Evolutionary conservation across 2,329 filamentous ascomycete species (phyloP).

Genomic region (Fusarium sp.): DNA sequence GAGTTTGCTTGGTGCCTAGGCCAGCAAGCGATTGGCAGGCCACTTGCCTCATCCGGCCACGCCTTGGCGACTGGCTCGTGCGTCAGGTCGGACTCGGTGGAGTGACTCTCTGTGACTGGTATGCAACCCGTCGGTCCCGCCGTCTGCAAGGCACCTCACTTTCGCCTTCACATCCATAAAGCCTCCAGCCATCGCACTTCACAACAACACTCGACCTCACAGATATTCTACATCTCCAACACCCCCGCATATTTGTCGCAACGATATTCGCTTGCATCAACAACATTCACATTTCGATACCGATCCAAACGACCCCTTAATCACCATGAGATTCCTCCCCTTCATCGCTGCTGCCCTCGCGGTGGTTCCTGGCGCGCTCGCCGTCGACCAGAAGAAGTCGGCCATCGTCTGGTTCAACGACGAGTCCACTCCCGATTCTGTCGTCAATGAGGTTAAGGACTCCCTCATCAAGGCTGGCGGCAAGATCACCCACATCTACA

Average conservation of each 20-base stretch:
- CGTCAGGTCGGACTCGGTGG: slow-evolving; percentile 26
- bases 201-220: slow-evolving; percentile 24
- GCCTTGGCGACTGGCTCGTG: slow-evolving; percentile 24
- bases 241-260: slow-evolving; percentile 8
- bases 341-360: slow-evolving; percentile 68
- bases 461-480: slow-evolving; percentile 78
- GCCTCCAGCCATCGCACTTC: slow-evolving; percentile 23
- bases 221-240: neutral
- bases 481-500: slow-evolving; percentile 82
- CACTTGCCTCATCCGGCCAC: slow-evolving; percentile 31
- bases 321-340: slow-evolving; percentile 73
- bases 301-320: slow-evolving; percentile 2
- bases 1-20: slow-evolving; percentile 11
- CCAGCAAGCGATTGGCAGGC: slow-evolving; percentile 26
- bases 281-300: slow-evolving; percentile 2
- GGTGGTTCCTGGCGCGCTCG: slow-evolving; percentile 68
- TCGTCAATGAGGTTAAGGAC: slow-evolving; percentile 79
- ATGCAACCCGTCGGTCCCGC: slow-evolving; percentile 26
- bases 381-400: slow-evolving; percentile 75
- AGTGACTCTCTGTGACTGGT: slow-evolving; percentile 25
- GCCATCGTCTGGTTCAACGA: slow-evolving; percentile 84
- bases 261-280: neutral
- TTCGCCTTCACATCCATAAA: slow-evolving; percentile 27
- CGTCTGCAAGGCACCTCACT: slow-evolving; percentile 15
- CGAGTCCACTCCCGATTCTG: slow-evolving; percentile 70